Conservation (phyloP, 2,329 filamentous ascomycete genomes). For the Ascocoryne sarcoides region DNA sequence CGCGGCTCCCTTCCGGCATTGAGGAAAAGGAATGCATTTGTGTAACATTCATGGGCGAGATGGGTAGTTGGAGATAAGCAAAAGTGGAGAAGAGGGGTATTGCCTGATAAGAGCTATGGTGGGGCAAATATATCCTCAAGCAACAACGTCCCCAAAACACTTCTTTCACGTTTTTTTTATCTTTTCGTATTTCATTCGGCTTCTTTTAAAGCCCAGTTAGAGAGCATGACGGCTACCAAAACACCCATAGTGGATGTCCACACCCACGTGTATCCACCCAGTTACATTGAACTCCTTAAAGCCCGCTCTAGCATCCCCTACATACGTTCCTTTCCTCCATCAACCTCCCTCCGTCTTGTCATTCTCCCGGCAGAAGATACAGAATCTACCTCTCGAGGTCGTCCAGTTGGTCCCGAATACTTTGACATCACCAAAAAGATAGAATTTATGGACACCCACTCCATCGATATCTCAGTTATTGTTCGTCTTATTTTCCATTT, state of each 20-base stretch:
- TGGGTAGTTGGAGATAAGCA: no score
- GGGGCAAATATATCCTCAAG: background rate
- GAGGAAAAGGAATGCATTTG: no score
- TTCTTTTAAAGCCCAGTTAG: background rate
- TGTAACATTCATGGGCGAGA: no score
- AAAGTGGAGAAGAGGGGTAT: background rate
- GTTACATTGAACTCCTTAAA: slow-evolving; percentile 52
- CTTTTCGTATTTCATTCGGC: background rate
- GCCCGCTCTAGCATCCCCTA: slow-evolving; percentile 57
- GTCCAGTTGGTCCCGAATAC: slow-evolving; percentile 77
- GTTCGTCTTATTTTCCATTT: no score
- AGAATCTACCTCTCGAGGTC: slow-evolving; percentile 54
- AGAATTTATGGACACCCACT: slow-evolving; percentile 78
- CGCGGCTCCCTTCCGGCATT: no score
- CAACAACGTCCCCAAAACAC: background rate
- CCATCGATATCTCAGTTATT: slow-evolving; percentile 74
- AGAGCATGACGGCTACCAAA: slow-evolving; percentile 22
- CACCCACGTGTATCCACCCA: slow-evolving; percentile 61
- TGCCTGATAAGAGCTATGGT: no score
- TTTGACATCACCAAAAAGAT: slow-evolving; percentile 73
- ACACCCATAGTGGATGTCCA: slow-evolving; percentile 54
- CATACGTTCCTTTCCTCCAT: slow-evolving; percentile 54
- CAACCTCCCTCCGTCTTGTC: slow-evolving; percentile 53
- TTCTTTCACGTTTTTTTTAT: background rate
- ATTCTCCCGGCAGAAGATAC: slow-evolving; percentile 52